Percentiles rank a stretch among this genome's conserved stretches.
These are phyloP conservation scores for Aspergillus brasiliensis DNA, from an alignment of 2,329 filamentous ascomycete species.

Conservation along the genomic window DNA sequence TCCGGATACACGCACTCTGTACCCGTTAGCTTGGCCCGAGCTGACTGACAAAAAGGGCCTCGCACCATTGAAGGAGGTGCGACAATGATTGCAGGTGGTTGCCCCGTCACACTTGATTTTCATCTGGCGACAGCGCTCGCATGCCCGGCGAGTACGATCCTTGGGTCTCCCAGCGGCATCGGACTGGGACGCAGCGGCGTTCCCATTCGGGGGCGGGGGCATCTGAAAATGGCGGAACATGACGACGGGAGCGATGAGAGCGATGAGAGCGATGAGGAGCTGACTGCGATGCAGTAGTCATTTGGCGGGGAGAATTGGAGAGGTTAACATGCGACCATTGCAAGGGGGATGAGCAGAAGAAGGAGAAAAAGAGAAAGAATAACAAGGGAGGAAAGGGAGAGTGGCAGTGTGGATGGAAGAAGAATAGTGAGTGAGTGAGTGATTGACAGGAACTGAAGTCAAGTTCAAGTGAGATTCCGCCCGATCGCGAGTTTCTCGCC, in stretches of 20 bases:
- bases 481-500: neutral
- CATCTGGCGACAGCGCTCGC: conserved; percentile 14
- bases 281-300: neutral
- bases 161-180: neutral
- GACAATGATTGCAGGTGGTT: conserved; percentile 6
- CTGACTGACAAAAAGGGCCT: neutral
- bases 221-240: conserved; percentile 1
- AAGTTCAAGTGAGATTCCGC: neutral
- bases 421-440: no score
- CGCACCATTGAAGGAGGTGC: conserved; percentile 8
- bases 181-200: neutral
- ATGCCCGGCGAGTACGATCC: conserved; percentile 8
- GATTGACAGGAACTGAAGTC: neutral
- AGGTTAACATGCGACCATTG: neutral
- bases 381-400: no score
- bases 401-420: neutral
- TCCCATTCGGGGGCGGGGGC: neutral
- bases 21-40: neutral
- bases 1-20: conserved; percentile 12
- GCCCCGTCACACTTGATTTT: conserved; percentile 13
- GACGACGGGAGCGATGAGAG: no score
- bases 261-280: neutral
- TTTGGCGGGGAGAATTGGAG: neutral
- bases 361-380: neutral
- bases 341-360: neutral